phyloP scores from a whole-genome alignment of 2,329 filamentous ascomycete genomes.

The Verticillium tricorpus region DNA sequence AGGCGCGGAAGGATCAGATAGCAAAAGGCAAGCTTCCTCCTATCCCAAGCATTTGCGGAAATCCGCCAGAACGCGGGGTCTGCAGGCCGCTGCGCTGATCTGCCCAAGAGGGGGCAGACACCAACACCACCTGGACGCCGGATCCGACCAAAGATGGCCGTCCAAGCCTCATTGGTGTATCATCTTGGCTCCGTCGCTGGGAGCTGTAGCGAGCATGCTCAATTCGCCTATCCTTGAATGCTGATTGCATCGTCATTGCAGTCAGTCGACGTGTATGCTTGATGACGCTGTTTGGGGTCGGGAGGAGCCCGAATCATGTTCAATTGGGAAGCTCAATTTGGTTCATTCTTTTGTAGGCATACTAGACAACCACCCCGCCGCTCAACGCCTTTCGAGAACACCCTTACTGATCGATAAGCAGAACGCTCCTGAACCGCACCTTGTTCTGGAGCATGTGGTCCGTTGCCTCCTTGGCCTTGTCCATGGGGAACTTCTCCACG shows the following conservation, averaged over 20 bases:
- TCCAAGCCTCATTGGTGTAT: neutral
- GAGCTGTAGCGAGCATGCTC: neutral
- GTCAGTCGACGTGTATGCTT: no score
- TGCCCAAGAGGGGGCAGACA: neutral
- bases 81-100: neutral
- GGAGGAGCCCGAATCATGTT: neutral
- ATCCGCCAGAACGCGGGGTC: neutral
- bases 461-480: slow-evolving; percentile 39
- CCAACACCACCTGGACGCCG: neutral
- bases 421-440: slow-evolving; percentile 40
- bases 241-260: no score
- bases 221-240: no score
- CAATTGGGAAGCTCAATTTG: neutral
- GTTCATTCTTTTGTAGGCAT: no score
- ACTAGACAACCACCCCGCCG: no score
- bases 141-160: neutral
- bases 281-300: no score
- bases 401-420: slow-evolving; percentile 30
- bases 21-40: neutral
- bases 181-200: neutral
- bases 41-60: neutral
- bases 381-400: neutral
- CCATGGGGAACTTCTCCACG: slow-evolving; percentile 60
- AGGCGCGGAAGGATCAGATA: neutral
- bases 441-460: slow-evolving; percentile 35